Evolutionary conservation across 495 filamentous ascomycete species (phyloP), one percentile per base, ranked within the genome.

Genomic region (Bryoglossum gracile): DNA sequence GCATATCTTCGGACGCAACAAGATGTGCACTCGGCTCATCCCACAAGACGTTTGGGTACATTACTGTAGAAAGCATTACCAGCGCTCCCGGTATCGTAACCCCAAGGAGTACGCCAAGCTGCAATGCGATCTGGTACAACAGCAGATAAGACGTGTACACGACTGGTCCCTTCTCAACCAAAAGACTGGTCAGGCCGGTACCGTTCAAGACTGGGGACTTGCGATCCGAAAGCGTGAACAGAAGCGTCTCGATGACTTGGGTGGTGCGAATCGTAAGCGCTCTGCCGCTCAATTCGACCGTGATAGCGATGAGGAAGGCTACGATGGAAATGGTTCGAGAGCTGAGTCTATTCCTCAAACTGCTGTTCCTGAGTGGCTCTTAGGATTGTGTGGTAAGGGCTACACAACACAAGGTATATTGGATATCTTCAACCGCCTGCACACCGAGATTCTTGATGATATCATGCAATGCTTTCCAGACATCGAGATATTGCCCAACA

Each of bases 1-100:
- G 0, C 86, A 95, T 53, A 72, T 90, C 50, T 92, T 94, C 57
- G 89, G 89, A n/a, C 76, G 89, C 10, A 94, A 95, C 71, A 94
- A 95, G 64, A 65, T 68, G 1, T 78, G 75, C 33, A 94, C 89
- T 0, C 75, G 80, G 13, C 64, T 67, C 3, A 82, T 95, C 34
- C 84, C 86, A 0, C 53, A 69, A 0, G 47, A 73, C 0, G 68
- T 84, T 13, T 91, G 84, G 85, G 72, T 83, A 0, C 72, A 80
- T 38, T 81, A 75, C 57, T 94, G 89, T 58, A 76, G 89, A 1
- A 92, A 90, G 58, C 84, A 91, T 57, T 95, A 94, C 64, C 89
- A 95, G 63, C 81, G 86, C 0, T 70, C 65, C 26, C 70, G 82
- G 0, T 92, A 90, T 60, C 71, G 82, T 0, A 77, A 80, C 43